Percentiles rank a stretch among this genome's conserved stretches.
These are phyloP conservation scores for Kuraishia capsulata DNA, from an alignment of 805 yeast species.

Conservation along the genomic window DNA sequence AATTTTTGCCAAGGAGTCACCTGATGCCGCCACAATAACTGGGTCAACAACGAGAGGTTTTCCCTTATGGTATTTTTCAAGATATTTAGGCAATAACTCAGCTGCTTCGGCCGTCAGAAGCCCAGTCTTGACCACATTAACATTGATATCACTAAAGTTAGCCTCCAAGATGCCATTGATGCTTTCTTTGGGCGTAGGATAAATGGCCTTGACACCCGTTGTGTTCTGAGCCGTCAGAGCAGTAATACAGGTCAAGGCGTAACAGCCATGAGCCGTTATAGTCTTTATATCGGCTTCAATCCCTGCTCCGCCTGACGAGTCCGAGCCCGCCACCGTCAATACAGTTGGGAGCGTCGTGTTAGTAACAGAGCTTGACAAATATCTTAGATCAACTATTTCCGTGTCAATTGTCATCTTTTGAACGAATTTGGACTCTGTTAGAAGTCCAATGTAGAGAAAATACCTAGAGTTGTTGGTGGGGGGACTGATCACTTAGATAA, in stretches of 20 bases:
- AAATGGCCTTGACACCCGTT: constrained; percentile 28
- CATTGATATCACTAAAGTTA: constrained; percentile 51
- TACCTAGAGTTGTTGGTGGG: background rate
- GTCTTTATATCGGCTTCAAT: constrained; percentile 87
- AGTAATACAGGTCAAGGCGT: constrained; percentile 68
- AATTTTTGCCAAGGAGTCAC: constrained; percentile 44
- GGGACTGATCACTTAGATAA: background rate
- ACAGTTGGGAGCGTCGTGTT: constrained; percentile 24
- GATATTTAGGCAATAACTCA: constrained; percentile 27
- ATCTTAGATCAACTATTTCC: constrained; percentile 1
- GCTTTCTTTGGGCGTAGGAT: constrained; percentile 33
- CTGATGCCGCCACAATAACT: constrained; percentile 76
- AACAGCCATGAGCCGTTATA: constrained; percentile 68
- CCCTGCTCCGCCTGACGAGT: constrained; percentile 89
- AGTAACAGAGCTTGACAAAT: background rate
- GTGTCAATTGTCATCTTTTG: constrained; percentile 3
- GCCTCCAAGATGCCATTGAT: constrained; percentile 43
- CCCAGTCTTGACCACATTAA: constrained; percentile 73
- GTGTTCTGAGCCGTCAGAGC: constrained; percentile 83
- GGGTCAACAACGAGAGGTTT: constrained; percentile 64
- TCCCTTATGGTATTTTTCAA: constrained; percentile 20
- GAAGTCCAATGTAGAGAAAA: background rate
- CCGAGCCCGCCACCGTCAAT: constrained; percentile 64
- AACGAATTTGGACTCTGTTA: too few species aligned
- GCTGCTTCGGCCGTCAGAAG: constrained; percentile 54